Percentiles rank a stretch among this genome's conserved stretches.
phyloP scores from a whole-genome alignment of 1,139 yeast genomes.

The Candida mesenterica region DNA sequence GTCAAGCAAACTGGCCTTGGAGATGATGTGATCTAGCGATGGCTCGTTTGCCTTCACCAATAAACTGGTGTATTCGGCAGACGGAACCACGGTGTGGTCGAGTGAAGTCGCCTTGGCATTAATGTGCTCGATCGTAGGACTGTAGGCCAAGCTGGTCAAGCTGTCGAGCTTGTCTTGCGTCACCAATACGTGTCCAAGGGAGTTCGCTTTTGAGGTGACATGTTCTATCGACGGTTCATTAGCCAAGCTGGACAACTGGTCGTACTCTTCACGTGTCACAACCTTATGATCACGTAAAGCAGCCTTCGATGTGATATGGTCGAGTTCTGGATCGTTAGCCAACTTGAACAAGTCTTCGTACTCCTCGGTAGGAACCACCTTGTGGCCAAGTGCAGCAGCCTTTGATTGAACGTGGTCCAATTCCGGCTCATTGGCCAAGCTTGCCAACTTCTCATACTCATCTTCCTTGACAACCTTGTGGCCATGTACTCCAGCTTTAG shows the following conservation, averaged over 20 bases:
- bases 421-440: conserved; percentile 25
- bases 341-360: conserved; percentile 9
- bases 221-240: conserved; percentile 23
- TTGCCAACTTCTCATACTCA: conserved; percentile 13
- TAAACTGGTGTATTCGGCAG: conserved; percentile 16
- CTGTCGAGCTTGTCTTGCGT: conserved; percentile 14
- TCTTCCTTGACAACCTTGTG: conserved; percentile 19
- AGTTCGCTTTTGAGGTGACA: conserved; percentile 17
- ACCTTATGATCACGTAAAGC: conserved; percentile 12
- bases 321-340: conserved; percentile 16
- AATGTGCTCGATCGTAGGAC: conserved; percentile 17
- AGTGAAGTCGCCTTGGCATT: conserved; percentile 10
- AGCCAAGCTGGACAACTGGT: conserved; percentile 14
- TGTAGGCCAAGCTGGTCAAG: conserved; percentile 12
- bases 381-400: conserved; percentile 14
- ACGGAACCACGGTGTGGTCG: conserved; percentile 7
- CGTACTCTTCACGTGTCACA: conserved; percentile 15
- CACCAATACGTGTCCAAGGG: conserved; percentile 18
- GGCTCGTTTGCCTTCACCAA: conserved; percentile 8
- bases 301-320: conserved; percentile 14
- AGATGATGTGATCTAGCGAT: conserved; percentile 11
- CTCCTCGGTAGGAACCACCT: conserved; percentile 18
- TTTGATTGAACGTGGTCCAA: conserved; percentile 22
- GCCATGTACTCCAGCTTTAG: conserved; percentile 12
- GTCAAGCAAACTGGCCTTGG: conserved; percentile 7